phyloP scores from a whole-genome alignment of 169 alveolate species.

The Amoebophrya sp. region DNA sequence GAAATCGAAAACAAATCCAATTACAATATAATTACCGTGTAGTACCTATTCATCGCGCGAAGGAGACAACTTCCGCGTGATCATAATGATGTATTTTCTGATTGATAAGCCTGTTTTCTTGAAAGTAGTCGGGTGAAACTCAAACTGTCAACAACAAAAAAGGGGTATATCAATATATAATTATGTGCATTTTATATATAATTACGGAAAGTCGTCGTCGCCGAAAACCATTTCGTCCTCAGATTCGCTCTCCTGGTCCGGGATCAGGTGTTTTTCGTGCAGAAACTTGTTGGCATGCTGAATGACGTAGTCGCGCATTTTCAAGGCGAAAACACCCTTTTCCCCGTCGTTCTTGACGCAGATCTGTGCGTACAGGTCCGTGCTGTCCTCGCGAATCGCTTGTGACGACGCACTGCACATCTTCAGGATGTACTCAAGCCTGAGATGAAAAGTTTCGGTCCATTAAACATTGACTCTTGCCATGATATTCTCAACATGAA shows the following conservation, averaged over 20 bases:
- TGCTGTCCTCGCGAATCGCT: neutral
- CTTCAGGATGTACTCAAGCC: neutral
- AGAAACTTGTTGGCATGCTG: conserved; percentile 30
- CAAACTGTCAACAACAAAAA: no score
- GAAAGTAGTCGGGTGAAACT: no score
- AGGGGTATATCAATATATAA: no score
- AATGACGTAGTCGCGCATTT: conserved; percentile 44
- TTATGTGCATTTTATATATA: neutral
- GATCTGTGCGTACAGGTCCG: neutral
- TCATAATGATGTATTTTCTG: no score
- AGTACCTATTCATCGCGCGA: no score
- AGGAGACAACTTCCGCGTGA: no score
- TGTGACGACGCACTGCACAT: neutral
- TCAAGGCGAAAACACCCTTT: neutral
- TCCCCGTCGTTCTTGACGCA: neutral
- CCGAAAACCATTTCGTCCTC: conserved; percentile 26
- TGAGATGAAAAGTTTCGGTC: no score
- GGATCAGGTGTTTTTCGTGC: neutral
- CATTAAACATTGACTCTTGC: no score
- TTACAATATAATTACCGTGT: no score
- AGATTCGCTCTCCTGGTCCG: neutral
- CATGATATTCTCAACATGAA: no score
- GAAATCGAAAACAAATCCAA: no score
- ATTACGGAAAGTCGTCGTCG: conserved; percentile 25
- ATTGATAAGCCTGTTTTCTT: no score